Conservation (phyloP, 2,329 filamentous ascomycete species). For the Corniculantispora saksenae region DNA sequence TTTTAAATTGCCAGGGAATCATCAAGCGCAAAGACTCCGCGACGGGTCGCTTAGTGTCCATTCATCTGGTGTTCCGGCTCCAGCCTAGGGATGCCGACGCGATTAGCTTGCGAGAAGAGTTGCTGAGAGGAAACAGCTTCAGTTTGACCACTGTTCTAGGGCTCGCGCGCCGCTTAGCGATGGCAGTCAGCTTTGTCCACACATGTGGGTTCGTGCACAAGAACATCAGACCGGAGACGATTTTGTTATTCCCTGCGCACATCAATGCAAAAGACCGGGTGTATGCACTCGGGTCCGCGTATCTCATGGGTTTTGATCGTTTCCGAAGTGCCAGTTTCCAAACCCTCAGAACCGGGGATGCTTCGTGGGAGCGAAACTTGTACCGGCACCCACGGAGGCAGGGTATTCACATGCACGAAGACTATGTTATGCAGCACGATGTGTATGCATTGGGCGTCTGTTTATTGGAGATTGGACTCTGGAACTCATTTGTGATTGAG, state of each 20-base stretch:
- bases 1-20: neutral
- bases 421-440: constrained; percentile 53
- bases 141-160: neutral
- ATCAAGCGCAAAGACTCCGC: neutral
- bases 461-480: constrained; percentile 44
- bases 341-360: neutral
- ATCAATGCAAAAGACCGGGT: no score
- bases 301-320: neutral
- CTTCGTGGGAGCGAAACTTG: neutral
- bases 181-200: constrained; percentile 35
- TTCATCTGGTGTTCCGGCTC: neutral
- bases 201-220: constrained; percentile 47
- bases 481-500: constrained; percentile 37
- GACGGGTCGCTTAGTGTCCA: neutral
- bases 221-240: constrained; percentile 44
- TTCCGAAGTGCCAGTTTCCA: neutral
- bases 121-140: neutral
- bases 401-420: constrained; percentile 25
- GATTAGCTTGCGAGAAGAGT: neutral
- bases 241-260: constrained; percentile 27
- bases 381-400: neutral
- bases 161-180: constrained; percentile 35
- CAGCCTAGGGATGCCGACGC: neutral
- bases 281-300: neutral
- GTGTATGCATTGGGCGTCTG: constrained; percentile 48